A percentile compares a stretch with the other conserved stretches of the same genome.
Evolutionary conservation across 2,329 filamentous ascomycete genomes (phyloP).

Genomic region (Trichoderma breve): DNA sequence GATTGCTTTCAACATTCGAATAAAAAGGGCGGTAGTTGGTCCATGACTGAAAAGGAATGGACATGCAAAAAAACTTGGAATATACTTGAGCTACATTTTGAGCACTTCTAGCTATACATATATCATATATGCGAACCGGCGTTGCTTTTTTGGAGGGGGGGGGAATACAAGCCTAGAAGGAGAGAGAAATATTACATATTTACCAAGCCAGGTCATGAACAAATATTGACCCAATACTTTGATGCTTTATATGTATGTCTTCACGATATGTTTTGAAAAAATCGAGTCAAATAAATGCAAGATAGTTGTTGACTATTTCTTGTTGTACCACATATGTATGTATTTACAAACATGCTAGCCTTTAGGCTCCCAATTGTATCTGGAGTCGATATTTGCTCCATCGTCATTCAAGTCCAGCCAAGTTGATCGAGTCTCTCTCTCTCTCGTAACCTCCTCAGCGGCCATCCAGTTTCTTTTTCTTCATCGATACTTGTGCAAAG

Average conservation of each 20-base stretch:
- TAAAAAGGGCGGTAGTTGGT: background rate
- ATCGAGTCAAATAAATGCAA: background rate
- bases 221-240: no score
- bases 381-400: background rate
- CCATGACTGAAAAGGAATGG: background rate
- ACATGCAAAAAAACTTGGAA: background rate
- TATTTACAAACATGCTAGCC: background rate
- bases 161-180: background rate
- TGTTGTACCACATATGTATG: background rate
- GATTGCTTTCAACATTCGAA: background rate
- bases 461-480: background rate
- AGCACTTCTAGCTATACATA: background rate
- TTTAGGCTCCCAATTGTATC: background rate
- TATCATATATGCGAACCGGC: conserved; percentile 3
- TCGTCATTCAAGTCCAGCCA: background rate
- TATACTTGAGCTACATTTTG: background rate
- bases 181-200: background rate
- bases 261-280: background rate
- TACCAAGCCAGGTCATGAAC: background rate
- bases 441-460: background rate
- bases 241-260: background rate
- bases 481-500: background rate
- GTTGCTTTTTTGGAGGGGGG: background rate
- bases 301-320: background rate
- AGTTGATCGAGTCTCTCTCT: background rate